phyloP scores from a whole-genome alignment of 140 eudicot species.

The Erigeron philadelphicus region DNA sequence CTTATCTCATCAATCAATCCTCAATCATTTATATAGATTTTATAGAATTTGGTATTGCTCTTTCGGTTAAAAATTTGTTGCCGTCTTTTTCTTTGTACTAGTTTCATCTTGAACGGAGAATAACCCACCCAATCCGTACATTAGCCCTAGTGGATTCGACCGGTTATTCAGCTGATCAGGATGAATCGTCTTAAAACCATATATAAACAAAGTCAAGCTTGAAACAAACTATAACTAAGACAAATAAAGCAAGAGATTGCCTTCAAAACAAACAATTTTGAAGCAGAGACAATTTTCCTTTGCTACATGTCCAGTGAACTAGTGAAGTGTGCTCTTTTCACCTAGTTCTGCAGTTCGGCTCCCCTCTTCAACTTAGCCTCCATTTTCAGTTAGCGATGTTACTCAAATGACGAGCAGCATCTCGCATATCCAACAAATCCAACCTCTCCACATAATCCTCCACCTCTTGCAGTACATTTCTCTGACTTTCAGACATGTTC shows the following conservation, averaged over 20 bases:
- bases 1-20: slow-evolving; percentile 19
- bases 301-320: neutral
- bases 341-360: too few species aligned
- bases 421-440: slow-evolving; percentile 34
- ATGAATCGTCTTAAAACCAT: neutral
- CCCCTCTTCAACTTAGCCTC: neutral
- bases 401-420: slow-evolving; percentile 31
- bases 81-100: neutral
- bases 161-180: neutral
- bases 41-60: neutral
- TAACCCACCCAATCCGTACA: neutral
- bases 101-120: neutral
- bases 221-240: neutral
- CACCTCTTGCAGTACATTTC: slow-evolving; percentile 48
- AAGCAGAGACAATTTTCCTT: neutral
- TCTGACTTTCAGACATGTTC: slow-evolving; percentile 55
- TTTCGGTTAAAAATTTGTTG: neutral
- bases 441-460: slow-evolving; percentile 35
- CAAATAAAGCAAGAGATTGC: neutral
- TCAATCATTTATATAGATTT: neutral
- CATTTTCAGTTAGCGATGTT: slow-evolving; percentile 17
- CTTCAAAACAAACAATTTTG: neutral
- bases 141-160: neutral
- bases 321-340: too few species aligned
- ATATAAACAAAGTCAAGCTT: neutral